phyloP scores from a whole-genome alignment of 805 yeast genomes.

The Limtongozyma cylindracea region DNA sequence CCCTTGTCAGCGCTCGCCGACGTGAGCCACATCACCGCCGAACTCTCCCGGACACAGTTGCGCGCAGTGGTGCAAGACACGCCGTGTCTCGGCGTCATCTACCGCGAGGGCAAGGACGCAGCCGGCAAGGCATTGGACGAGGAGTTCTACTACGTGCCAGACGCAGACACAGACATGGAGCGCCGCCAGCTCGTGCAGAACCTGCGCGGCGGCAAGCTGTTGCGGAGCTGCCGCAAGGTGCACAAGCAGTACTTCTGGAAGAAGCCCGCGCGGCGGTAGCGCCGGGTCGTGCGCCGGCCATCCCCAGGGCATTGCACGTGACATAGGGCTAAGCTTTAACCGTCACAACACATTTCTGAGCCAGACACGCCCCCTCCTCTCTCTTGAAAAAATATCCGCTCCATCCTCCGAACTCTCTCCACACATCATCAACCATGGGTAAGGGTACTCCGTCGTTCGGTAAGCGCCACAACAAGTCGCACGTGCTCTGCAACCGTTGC shows the following conservation, averaged over 20 bases:
- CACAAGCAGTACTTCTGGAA: conserved; percentile 79
- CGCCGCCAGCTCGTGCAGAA: conserved; percentile 50
- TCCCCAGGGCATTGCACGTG: background rate
- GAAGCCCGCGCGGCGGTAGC: conserved; percentile 30
- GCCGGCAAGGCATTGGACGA: conserved; percentile 88
- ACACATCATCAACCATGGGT: conserved; percentile 1
- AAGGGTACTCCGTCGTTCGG: conserved; percentile 99
- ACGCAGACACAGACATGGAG: conserved; percentile 46
- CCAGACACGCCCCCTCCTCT: too few species aligned
- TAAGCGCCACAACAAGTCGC: conserved; percentile 99
- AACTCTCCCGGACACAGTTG: conserved; percentile 16
- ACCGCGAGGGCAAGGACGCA: conserved; percentile 83
- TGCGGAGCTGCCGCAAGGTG: conserved; percentile 76
- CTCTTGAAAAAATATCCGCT: too few species aligned
- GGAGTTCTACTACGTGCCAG: conserved; percentile 79
- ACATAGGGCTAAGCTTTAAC: too few species aligned
- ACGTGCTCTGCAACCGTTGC: conserved; percentile 97
- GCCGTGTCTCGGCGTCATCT: conserved; percentile 62
- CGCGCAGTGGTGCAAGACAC: conserved; percentile 17
- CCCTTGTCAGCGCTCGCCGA: conserved; percentile 50
- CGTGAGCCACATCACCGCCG: conserved; percentile 29
- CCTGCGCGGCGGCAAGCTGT: conserved; percentile 54
- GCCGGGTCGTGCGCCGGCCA: too few species aligned
- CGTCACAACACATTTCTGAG: too few species aligned
- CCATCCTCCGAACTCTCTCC: background rate